A percentile compares a stretch with the other conserved stretches of the same genome.
phyloP scores from a whole-genome alignment of 805 yeast genomes.

The Starmerella stellata region DNA sequence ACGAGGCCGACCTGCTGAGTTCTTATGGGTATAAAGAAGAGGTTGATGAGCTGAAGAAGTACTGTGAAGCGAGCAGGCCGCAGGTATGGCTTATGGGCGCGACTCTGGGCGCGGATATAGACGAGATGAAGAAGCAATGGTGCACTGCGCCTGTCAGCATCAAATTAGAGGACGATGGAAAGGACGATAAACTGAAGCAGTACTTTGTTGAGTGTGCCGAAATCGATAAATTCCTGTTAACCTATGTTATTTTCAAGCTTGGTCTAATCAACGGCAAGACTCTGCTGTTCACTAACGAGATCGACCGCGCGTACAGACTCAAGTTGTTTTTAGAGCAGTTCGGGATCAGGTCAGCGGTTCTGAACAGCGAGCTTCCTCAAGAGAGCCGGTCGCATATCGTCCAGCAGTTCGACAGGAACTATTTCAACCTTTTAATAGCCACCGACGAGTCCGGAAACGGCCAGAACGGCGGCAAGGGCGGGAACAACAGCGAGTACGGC shows the following conservation, averaged over 20 bases:
- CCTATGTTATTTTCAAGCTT: conserved; percentile 82
- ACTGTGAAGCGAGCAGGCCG: conserved; percentile 33
- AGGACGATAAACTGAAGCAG: conserved; percentile 43
- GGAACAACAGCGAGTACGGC: conserved; percentile 44
- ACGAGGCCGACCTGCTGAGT: conserved; percentile 82
- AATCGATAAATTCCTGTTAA: conserved; percentile 74
- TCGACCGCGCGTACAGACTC: conserved; percentile 86
- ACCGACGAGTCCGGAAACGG: conserved; percentile 90
- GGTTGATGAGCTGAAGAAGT: conserved; percentile 42
- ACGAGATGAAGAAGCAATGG: conserved; percentile 53
- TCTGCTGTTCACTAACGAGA: conserved; percentile 73
- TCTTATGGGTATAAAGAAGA: conserved; percentile 88
- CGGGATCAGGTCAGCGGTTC: conserved; percentile 72
- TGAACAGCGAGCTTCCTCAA: conserved; percentile 82
- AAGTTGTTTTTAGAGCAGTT: conserved; percentile 85
- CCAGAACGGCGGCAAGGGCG: conserved; percentile 33
- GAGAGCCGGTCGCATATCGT: conserved; percentile 89
- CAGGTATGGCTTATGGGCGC: conserved; percentile 96
- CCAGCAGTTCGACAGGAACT: conserved; percentile 82
- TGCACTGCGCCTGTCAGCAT: conserved; percentile 71
- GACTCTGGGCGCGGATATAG: conserved; percentile 72
- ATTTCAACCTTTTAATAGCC: conserved; percentile 74
- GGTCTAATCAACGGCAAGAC: conserved; percentile 71
- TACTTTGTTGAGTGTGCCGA: conserved; percentile 75
- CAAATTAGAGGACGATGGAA: conserved; percentile 55